Conservation (phyloP, 2,329 filamentous ascomycete species). For the Dactylellina haptotyla region DNA sequence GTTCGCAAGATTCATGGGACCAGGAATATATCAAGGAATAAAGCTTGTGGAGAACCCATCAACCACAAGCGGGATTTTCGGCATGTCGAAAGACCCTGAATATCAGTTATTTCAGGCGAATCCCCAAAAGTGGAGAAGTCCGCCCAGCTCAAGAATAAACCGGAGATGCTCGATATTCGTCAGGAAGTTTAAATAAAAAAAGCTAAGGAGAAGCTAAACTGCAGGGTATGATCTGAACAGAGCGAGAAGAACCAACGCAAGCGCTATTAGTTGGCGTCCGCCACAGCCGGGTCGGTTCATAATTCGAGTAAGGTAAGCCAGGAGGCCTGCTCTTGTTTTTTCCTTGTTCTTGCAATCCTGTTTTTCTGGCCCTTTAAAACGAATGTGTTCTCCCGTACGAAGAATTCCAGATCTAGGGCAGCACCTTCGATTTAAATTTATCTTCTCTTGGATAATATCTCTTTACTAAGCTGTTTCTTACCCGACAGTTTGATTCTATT, state of each 20-base stretch:
- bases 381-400: not conserved
- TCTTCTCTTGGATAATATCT: not conserved
- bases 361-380: slow-evolving; percentile 7
- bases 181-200: not conserved
- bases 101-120: slow-evolving; percentile 1
- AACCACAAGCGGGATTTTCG: slow-evolving; percentile 3
- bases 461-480: not conserved
- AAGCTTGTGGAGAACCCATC: not conserved
- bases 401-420: not conserved
- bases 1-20: no score
- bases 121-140: not conserved
- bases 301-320: not conserved
- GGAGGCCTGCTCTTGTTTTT: no score
- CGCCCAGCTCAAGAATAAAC: not conserved
- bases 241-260: not conserved
- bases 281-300: not conserved
- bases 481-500: not conserved
- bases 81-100: not conserved
- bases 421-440: not conserved
- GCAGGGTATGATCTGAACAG: not conserved
- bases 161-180: not conserved
- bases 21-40: not conserved
- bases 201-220: not conserved
- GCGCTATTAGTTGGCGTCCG: not conserved
- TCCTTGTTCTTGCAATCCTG: slow-evolving; percentile 11